Evolutionary conservation across 768 basidiomycete genomes (phyloP).

Genomic region (Fomitopsis serialis): DNA sequence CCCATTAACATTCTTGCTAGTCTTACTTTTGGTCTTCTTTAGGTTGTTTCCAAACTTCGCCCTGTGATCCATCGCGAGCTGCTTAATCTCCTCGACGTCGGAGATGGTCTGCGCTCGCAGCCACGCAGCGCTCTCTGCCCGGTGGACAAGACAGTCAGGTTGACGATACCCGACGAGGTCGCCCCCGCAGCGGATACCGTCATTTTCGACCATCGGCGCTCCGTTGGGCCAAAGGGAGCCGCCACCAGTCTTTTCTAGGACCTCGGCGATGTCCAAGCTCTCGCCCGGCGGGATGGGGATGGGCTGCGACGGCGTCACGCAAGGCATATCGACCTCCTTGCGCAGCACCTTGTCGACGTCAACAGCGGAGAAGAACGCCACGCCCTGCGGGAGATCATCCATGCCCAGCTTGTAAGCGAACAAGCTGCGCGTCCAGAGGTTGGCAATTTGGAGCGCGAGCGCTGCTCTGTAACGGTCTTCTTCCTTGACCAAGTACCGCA

Average conservation of each 20-base stretch:
- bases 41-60: conserved; percentile 24
- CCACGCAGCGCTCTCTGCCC: conserved; percentile 59
- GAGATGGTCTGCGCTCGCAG: conserved; percentile 72
- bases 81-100: conserved; percentile 67
- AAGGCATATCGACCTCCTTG: conserved; percentile 96
- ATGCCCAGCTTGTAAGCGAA: conserved; percentile 93
- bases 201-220: conserved; percentile 41
- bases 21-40: conserved; percentile 16
- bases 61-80: conserved; percentile 30
- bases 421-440: conserved; percentile 88
- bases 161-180: conserved; percentile 43
- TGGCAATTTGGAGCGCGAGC: conserved; percentile 90
- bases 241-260: conserved; percentile 63
- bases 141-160: conserved; percentile 61
- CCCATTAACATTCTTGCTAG: conserved; percentile 2
- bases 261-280: conserved; percentile 62
- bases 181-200: conserved; percentile 23
- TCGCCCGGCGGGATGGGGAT: conserved; percentile 82
- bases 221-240: conserved; percentile 64
- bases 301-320: conserved; percentile 90
- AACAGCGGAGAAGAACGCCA: conserved; percentile 96
- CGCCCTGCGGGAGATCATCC: conserved; percentile 92
- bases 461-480: conserved; percentile 88
- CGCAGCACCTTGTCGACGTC: conserved; percentile 88
- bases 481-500: conserved; percentile 88